Conservation (phyloP, 2,329 filamentous ascomycete species). For the Neonectria hederae region DNA sequence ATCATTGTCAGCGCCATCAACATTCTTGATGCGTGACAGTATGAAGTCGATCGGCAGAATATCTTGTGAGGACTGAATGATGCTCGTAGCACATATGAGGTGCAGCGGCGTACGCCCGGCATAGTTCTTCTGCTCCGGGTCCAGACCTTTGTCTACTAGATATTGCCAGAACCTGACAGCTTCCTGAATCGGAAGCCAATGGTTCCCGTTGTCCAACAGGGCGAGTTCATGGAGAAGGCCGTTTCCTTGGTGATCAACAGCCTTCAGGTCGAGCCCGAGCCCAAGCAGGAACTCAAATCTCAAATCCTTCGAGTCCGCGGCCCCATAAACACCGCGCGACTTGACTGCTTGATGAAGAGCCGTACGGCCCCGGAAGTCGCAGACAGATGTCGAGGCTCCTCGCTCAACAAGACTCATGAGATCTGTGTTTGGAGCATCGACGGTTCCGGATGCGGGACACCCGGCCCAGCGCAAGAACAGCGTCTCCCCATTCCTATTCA, state of each 20-base stretch:
- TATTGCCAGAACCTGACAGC: constrained; percentile 20
- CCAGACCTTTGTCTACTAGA: constrained; percentile 25
- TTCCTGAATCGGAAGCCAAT: background rate
- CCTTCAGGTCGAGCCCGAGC: constrained; percentile 19
- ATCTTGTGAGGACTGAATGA: background rate
- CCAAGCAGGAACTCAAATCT: constrained; percentile 19
- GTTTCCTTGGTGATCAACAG: constrained; percentile 36
- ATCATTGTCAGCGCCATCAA: constrained; percentile 24
- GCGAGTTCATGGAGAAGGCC: constrained; percentile 36
- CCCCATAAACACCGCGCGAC: too few species aligned
- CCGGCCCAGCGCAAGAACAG: constrained; percentile 23
- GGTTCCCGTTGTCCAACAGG: background rate
- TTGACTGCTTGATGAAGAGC: constrained; percentile 30
- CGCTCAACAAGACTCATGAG: constrained; percentile 24
- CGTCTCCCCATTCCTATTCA: constrained; percentile 28
- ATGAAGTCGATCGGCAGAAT: constrained; percentile 26
- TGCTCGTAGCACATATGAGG: constrained; percentile 23
- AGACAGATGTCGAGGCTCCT: constrained; percentile 22
- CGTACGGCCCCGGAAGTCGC: constrained; percentile 30
- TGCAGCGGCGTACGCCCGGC: constrained; percentile 38
- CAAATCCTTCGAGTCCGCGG: background rate
- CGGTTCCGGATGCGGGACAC: background rate
- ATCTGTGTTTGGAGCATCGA: background rate
- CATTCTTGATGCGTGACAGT: constrained; percentile 23
- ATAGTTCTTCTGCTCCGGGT: constrained; percentile 30